Conservation (phyloP, 352 stramenopile genomes). For the Phytophthora brassicae region DNA sequence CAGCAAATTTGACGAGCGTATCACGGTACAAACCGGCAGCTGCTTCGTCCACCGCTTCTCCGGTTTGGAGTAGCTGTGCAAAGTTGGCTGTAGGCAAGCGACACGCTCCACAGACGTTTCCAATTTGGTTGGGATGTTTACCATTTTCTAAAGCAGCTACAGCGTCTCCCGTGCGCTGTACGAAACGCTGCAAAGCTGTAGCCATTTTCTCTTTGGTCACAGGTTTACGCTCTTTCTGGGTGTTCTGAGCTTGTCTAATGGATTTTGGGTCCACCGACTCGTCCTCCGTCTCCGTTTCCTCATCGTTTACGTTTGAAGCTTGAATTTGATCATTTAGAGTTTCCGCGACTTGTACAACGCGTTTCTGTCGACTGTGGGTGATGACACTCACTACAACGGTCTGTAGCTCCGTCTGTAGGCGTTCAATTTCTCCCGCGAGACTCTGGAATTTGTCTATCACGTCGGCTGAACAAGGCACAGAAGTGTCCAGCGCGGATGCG, state of each 20-base stretch:
- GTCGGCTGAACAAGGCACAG: background rate
- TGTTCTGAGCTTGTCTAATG: too few relatives aligned
- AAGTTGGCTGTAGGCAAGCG: background rate
- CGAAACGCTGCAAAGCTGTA: background rate
- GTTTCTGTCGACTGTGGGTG: background rate
- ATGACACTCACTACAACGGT: background rate
- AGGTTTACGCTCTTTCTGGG: background rate
- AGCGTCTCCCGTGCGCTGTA: background rate
- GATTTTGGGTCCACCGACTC: background rate
- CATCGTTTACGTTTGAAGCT: background rate
- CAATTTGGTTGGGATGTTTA: too few relatives aligned
- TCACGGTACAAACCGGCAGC: background rate
- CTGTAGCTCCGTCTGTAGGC: background rate
- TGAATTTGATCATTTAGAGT: background rate
- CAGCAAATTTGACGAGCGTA: background rate
- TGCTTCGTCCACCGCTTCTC: background rate
- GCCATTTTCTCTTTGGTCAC: background rate
- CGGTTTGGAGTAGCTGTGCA: background rate
- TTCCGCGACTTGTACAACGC: background rate
- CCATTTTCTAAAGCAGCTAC: background rate
- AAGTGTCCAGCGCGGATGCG: background rate
- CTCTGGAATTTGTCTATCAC: background rate
- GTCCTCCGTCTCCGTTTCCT: slow-evolving; percentile 3
- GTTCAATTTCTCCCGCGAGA: slow-evolving; percentile 1
- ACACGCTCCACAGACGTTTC: background rate